Evolutionary conservation across 768 basidiomycete species (phyloP), one percentile per base, ranked within the genome.

Genomic region (Strobilomyces dryophilus): DNA sequence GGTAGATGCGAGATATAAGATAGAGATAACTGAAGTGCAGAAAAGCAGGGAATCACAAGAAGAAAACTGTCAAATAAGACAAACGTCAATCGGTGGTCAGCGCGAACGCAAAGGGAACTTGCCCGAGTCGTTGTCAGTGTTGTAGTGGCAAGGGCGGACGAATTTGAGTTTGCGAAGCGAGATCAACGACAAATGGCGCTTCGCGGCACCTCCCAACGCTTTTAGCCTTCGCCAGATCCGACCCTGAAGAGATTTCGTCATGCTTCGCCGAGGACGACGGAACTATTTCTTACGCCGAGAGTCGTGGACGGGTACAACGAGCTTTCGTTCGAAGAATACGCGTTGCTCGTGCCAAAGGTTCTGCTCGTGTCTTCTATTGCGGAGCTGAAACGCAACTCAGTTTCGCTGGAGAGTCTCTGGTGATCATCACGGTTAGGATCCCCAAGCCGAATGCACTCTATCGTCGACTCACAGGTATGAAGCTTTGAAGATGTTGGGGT

Each of bases 401-500:
- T 59, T 9, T 68, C 68, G 20, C 45, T 47, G 24, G 66, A 68
- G 52, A 68, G 54, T 52, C 66, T 68, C 66, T 68, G 47, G 34
- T 46, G 21, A 34, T 20, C 37, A 11, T 20, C 14, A 27, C 12
- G 32, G 26, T 48, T n/a, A 47, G 54, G 35, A 14, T n/a, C n/a
- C 24, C 43, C 18, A 20, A 36, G 31, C 31, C 24, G 10, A 11
- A n/a, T 10, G 14, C 15, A 21, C 20, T 24, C n/a, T 3, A 21
- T 17, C 8, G 1, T 42, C 21, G 10, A 37, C 67, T 48, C 53
- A 67, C 66, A 1, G 66, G 66, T 3, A 69, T 11, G 17, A 67
- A 67, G 31, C 66, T 67, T 21, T 63, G 58, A 50, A 65, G 50
- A 24, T 24, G 52, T 24, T 69, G 66, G 17, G 61, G 58, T 5